phyloP scores from a whole-genome alignment of 1,139 yeast species.

The Lodderomyces pseudojiufengensis region DNA sequence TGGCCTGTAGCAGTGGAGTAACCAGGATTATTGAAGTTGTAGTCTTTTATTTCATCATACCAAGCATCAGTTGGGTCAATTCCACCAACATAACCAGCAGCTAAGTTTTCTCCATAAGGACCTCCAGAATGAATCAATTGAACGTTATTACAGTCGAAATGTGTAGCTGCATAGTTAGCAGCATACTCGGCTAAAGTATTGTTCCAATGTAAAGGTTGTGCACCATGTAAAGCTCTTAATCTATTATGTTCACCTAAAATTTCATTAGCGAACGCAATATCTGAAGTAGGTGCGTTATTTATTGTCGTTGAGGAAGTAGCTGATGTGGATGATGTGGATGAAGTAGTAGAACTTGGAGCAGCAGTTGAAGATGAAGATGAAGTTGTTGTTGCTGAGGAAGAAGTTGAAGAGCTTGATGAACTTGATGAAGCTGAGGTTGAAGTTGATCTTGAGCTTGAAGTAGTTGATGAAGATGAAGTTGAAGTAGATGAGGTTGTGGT shows the following conservation, averaged over 20 bases:
- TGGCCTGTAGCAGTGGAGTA: conserved; percentile 50
- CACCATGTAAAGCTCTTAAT: conserved; percentile 54
- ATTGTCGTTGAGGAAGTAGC: conserved; percentile 21
- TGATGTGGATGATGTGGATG: conserved; percentile 17
- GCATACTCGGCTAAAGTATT: conserved; percentile 45
- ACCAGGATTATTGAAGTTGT: conserved; percentile 45
- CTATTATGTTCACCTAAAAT: conserved; percentile 50
- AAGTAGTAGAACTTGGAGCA: conserved; percentile 19
- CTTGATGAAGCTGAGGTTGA: conserved; percentile 15
- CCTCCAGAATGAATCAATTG: conserved; percentile 53
- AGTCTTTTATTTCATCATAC: conserved; percentile 68
- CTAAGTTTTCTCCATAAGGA: conserved; percentile 84
- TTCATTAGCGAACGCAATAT: conserved; percentile 23
- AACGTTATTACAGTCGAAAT: conserved; percentile 52
- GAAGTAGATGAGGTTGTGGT: conserved; percentile 19
- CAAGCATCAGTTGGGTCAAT: conserved; percentile 72
- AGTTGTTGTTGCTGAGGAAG: conserved; percentile 19
- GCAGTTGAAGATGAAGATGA: conserved; percentile 14
- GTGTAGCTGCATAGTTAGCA: conserved; percentile 37
- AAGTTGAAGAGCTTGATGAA: conserved; percentile 13
- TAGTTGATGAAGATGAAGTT: conserved; percentile 13
- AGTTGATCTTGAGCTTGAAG: conserved; percentile 13
- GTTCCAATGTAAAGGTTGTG: conserved; percentile 47
- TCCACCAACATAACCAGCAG: conserved; percentile 58
- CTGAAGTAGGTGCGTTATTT: conserved; percentile 14